Evolutionary conservation across 1,139 yeast species (phyloP), one percentile per base, ranked within the genome.

Genomic region (Trichomonascaceae sp.): DNA sequence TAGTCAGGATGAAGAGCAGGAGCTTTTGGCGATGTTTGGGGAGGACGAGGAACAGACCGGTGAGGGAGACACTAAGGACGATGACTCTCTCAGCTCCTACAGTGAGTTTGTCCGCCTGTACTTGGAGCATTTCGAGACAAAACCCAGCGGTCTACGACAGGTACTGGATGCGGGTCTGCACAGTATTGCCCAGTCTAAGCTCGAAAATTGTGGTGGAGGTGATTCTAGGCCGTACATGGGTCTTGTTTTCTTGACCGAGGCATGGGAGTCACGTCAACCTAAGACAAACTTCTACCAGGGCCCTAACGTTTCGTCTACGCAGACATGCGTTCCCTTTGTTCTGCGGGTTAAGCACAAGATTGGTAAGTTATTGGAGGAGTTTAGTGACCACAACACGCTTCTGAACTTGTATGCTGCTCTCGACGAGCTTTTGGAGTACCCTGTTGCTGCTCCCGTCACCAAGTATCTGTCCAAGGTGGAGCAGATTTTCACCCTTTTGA

Each of bases 381-480:
- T 96, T 95, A 97, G 98, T 0, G 98, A 92, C 48, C 95, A 92
- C 61, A 92, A 93, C 1, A 84, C 93, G 0, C 59, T 92, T 33
- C 76, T 69, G 38, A 84, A 78, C 25, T 66, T 89, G 34, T 57
- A 62, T 20, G 61, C 76, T 39, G 73, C 79, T n/a, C 69, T 79
- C 41, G 59, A 66, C 13, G 97, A 87, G 51, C 72, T 79, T 43
- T 56, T 80, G 37, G 55, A 58, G 3, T 76, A 65, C 47, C 71
- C 93, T 0, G 64, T 74, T 3, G 62, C 65, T 26, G 71, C 80
- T 0, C 92, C 98, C 1, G 60, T 89, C 32, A 89, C 89, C 6
- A 70, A 79, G 45, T 67, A 77, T 40, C 64, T 92, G 33, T 82
- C 79, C 36, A 85, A 85, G 56, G 60, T 85, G 30, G 98, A 92